Conservation (phyloP, 305 asterid genomes). For the Solanum chacoense region DNA sequence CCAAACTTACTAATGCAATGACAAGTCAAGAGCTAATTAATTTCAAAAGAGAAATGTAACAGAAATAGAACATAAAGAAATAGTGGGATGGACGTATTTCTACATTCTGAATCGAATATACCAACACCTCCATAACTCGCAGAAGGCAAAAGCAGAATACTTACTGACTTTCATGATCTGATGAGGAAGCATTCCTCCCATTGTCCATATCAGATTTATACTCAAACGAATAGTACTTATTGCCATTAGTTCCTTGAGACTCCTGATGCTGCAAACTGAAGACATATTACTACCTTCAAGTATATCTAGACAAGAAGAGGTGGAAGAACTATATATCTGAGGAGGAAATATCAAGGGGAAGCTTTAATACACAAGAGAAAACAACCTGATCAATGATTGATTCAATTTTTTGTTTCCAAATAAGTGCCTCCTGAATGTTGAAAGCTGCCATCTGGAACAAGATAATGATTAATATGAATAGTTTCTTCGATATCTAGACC, state of each 20-base stretch:
- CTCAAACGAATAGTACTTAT: conserved; percentile 71
- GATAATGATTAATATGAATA: neutral
- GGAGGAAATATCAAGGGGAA: conserved; percentile 7
- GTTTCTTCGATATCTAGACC: neutral
- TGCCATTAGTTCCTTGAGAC: conserved; percentile 52
- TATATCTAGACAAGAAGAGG: neutral
- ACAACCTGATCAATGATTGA: conserved; percentile 86
- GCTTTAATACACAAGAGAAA: neutral
- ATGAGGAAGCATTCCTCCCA: conserved; percentile 72
- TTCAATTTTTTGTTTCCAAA: conserved; percentile 50
- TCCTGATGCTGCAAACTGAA: conserved; percentile 71
- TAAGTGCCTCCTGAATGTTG: conserved; percentile 86
- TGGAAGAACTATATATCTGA: conserved; percentile 9
- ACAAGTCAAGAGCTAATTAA: neutral
- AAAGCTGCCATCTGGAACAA: conserved; percentile 91
- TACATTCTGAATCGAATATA: neutral
- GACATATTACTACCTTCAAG: conserved; percentile 12
- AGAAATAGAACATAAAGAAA: neutral
- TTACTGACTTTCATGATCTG: conserved; percentile 96
- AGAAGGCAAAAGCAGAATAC: conserved; percentile 18
- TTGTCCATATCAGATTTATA: conserved; percentile 64
- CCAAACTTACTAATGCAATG: neutral
- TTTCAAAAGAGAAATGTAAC: neutral
- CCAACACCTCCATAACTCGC: neutral
- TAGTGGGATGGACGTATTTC: neutral